Evolutionary conservation across 2,329 filamentous ascomycete genomes (phyloP).

Genomic region (Venturia asperata): DNA sequence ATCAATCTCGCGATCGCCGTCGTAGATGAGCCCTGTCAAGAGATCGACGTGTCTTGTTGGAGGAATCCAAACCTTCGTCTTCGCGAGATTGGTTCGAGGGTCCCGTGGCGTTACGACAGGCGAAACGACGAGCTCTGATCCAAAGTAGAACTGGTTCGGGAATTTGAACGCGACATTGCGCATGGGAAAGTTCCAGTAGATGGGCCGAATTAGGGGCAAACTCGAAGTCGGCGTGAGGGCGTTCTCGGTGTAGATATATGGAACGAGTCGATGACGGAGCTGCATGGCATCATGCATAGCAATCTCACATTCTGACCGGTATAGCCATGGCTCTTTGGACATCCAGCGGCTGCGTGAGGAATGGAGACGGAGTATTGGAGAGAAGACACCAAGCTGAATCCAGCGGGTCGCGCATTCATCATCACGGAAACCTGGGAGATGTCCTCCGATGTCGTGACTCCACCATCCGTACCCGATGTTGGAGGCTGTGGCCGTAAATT

Average conservation of each 20-base stretch:
- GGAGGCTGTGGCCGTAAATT: constrained; percentile 59
- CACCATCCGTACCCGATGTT: constrained; percentile 65
- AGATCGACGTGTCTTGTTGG: constrained; percentile 49
- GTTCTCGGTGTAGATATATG: constrained; percentile 55
- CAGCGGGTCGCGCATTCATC: constrained; percentile 54
- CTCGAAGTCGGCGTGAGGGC: constrained; percentile 35
- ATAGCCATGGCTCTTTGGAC: constrained; percentile 57
- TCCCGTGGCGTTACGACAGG: constrained; percentile 50
- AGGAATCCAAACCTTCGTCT: constrained; percentile 51
- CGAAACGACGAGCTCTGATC: constrained; percentile 48
- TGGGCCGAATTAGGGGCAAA: constrained; percentile 50
- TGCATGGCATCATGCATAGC: constrained; percentile 44
- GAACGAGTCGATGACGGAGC: constrained; percentile 52
- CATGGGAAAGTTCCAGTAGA: constrained; percentile 55
- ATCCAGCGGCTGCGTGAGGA: constrained; percentile 52
- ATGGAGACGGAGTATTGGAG: constrained; percentile 55
- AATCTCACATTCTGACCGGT: constrained; percentile 39
- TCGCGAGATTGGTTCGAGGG: constrained; percentile 40
- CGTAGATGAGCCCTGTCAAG: constrained; percentile 51
- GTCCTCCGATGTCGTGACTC: constrained; percentile 62
- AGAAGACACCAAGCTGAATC: constrained; percentile 56
- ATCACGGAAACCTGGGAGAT: constrained; percentile 49
- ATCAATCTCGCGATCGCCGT: constrained; percentile 47
- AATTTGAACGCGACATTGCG: constrained; percentile 48
- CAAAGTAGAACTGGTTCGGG: constrained; percentile 55